Evolutionary conservation across 1,284 basidiomycete species (phyloP), one percentile per base, ranked within the genome.

Genomic region (Pseudozyma tsukubaensis): DNA sequence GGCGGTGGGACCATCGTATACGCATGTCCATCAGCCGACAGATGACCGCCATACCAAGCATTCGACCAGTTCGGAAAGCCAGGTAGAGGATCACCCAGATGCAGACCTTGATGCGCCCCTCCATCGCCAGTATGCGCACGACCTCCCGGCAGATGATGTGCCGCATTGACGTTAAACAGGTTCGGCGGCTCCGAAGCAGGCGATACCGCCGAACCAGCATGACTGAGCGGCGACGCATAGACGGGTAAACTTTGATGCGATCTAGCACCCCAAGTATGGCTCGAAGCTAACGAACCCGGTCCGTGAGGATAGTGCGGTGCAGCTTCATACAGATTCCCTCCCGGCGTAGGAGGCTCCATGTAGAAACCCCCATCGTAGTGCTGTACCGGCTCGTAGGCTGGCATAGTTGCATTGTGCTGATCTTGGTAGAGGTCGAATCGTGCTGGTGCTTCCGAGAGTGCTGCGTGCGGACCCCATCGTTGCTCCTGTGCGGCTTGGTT

Each of bases 41-140:
- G 63, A 35, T 81, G 78, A n/a, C 79, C 79, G 4, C 64, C 71
- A 35, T 81, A 81, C 79, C 79, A 81, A 1, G 77, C 62, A 16
- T 62, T 61, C 19, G 72, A 71, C 77, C 79, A 81, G 32, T 53
- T 59, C 3, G 73, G 76, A 39, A 80, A 77, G 34, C 58, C 59
- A 5, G 78, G 71, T 32, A 80, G 59, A 11, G 57, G 19, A 34
- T 80, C 78, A 14, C 78, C 76, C 1, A 69, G 16, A 3, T 56
- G 55, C 7, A 36, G 16, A 16, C 55, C 60, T 0, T 29, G 42
- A 32, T 56, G 59, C n/a, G 36, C 44, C 12, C 43, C 16, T 19
- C 16, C 7, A 35, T 42, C 35, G 35, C 37, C 37, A 13, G 9
- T 56, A 35, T 49, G 62, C 12, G 50, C 36, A 35, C 57, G 56